These are phyloP conservation scores for Malus hybrid DNA, from an alignment of 331 rosid species.

Conservation along the genomic window DNA sequence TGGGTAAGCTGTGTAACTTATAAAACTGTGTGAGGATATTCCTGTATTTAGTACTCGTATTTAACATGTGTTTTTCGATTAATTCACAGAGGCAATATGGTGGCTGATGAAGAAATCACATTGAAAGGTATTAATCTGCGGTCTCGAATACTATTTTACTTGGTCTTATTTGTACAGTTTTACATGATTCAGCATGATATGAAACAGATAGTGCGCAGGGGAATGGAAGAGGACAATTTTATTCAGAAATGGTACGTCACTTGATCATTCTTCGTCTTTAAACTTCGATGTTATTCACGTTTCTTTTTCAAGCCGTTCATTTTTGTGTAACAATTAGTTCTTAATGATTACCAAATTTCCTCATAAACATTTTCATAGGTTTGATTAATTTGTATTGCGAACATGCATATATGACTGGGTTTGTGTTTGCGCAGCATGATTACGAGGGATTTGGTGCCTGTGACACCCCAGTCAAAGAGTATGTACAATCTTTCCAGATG, in stretches of 20 bases:
- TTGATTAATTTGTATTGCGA: not conserved
- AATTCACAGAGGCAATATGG: constrained; percentile 47
- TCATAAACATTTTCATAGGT: not conserved
- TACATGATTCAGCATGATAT: constrained; percentile 19
- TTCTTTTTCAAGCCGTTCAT: not conserved
- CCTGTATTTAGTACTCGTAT: not conserved
- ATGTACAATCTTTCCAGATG: constrained; percentile 17
- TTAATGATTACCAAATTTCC: not conserved
- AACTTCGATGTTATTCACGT: too few relatives aligned
- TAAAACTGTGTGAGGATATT: constrained; percentile 8
- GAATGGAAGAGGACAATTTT: constrained; percentile 26
- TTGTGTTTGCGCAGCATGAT: constrained; percentile 37
- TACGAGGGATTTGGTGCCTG: constrained; percentile 38
- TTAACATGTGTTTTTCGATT: constrained; percentile 10
- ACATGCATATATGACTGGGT: constrained; percentile 1
- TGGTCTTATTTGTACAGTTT: constrained; percentile 11
- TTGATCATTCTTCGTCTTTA: too few relatives aligned
- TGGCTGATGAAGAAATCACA: constrained; percentile 55
- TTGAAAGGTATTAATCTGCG: constrained; percentile 54
- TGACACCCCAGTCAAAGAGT: constrained; percentile 39
- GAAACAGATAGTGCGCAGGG: constrained; percentile 45
- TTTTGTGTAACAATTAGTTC: not conserved
- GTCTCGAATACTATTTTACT: not conserved
- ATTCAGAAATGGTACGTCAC: constrained; percentile 43
- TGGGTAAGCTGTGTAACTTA: constrained; percentile 37